phyloP scores from a whole-genome alignment of 2,329 filamentous ascomycete species.

The Amphichorda felina region DNA sequence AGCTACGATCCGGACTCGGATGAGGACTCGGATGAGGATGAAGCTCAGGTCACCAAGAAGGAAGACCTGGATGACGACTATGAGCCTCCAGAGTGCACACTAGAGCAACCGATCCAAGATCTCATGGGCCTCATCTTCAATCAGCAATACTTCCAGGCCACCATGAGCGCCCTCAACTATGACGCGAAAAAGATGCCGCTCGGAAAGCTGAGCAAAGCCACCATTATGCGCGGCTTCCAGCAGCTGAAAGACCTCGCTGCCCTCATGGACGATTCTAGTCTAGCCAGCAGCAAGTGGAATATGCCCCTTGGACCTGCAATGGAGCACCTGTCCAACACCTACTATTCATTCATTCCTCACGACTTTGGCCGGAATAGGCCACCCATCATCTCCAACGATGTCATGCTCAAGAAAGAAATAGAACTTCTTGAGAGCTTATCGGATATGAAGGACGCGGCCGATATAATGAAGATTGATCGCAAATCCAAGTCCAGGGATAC shows the following conservation, averaged over 20 bases:
- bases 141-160: slow-evolving; percentile 53
- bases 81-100: slow-evolving; percentile 37
- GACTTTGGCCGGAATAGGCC: slow-evolving; percentile 64
- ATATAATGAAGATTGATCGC: slow-evolving; percentile 59
- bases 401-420: slow-evolving; percentile 60
- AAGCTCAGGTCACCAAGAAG: slow-evolving; percentile 15
- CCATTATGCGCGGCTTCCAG: slow-evolving; percentile 64
- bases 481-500: slow-evolving; percentile 32
- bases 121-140: slow-evolving; percentile 81
- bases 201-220: slow-evolving; percentile 72
- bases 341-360: slow-evolving; percentile 76
- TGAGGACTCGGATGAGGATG: slow-evolving; percentile 26
- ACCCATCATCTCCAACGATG: slow-evolving; percentile 47
- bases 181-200: slow-evolving; percentile 68
- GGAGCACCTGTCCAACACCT: slow-evolving; percentile 61
- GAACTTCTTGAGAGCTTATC: slow-evolving; percentile 69
- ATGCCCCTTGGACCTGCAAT: slow-evolving; percentile 27
- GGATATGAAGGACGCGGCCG: slow-evolving; percentile 73
- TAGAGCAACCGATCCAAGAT: slow-evolving; percentile 48
- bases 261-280: slow-evolving; percentile 42
- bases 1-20: slow-evolving; percentile 61
- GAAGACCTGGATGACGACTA: slow-evolving; percentile 19
- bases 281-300: slow-evolving; percentile 31
- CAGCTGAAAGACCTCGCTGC: slow-evolving; percentile 63
- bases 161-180: slow-evolving; percentile 58